Evolutionary conservation across 768 basidiomycete species (phyloP).

Genomic region (Boletus subparvulus): DNA sequence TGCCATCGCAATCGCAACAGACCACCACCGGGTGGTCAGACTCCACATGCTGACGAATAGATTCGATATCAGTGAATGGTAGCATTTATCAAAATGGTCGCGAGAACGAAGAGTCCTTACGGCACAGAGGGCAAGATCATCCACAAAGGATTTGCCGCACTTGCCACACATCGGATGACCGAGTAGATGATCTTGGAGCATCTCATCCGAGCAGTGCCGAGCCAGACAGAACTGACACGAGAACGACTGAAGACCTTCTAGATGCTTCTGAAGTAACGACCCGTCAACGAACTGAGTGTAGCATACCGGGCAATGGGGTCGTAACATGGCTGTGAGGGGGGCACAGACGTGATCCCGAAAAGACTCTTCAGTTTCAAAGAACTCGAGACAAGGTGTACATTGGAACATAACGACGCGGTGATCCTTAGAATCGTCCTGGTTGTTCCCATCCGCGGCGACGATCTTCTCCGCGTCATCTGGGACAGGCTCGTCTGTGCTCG

Average conservation of each 20-base stretch:
- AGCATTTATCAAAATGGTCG: neutral
- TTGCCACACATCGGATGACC: constrained; percentile 25
- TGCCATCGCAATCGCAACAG: constrained; percentile 32
- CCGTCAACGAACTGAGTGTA: constrained; percentile 25
- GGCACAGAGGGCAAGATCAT: constrained; percentile 18
- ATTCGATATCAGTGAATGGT: neutral
- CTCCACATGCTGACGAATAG: constrained; percentile 22
- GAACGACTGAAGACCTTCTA: constrained; percentile 12
- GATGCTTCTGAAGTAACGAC: constrained; percentile 15
- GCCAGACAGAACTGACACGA: constrained; percentile 20
- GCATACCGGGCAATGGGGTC: constrained; percentile 23
- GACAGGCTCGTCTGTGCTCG: neutral
- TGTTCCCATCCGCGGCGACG: neutral
- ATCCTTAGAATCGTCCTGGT: neutral
- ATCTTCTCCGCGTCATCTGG: neutral
- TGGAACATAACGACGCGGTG: neutral
- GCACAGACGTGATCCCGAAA: constrained; percentile 17
- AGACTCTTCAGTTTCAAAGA: constrained; percentile 14
- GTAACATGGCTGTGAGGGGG: constrained; percentile 4
- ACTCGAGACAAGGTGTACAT: constrained; percentile 17
- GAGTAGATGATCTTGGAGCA: constrained; percentile 26
- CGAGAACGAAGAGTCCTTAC: constrained; percentile 11
- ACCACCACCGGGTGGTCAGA: constrained; percentile 24
- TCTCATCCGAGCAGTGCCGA: constrained; percentile 24
- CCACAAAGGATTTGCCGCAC: constrained; percentile 19